phyloP scores from a whole-genome alignment of 768 basidiomycete genomes.

The Termitomyces sp. region DNA sequence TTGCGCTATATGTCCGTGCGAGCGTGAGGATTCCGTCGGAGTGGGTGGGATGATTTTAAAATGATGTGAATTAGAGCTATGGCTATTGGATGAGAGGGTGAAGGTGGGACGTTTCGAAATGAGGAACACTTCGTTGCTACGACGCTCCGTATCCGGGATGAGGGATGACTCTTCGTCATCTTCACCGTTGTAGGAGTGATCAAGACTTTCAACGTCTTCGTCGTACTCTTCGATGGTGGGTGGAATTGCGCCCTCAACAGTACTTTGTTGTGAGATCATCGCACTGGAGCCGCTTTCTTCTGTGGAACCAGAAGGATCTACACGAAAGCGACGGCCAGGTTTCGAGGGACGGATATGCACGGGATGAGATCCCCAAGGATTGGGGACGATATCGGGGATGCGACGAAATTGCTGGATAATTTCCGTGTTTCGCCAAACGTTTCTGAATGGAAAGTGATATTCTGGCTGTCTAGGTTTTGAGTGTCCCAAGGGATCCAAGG shows the following conservation, averaged over 20 bases:
- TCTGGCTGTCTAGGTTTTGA: background rate
- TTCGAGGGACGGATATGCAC: constrained; percentile 8
- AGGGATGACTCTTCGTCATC: constrained; percentile 11
- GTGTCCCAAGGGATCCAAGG: background rate
- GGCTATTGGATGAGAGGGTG: constrained; percentile 8
- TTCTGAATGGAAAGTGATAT: constrained; percentile 3
- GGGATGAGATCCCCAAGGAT: constrained; percentile 12
- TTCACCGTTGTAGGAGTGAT: background rate
- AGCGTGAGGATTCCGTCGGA: constrained; percentile 12
- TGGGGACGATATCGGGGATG: constrained; percentile 8
- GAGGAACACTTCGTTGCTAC: constrained; percentile 13
- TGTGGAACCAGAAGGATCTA: constrained; percentile 13
- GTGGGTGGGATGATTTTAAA: constrained; percentile 17
- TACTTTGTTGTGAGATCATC: background rate
- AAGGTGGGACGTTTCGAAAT: constrained; percentile 12
- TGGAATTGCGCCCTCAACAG: constrained; percentile 4
- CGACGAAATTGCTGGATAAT: constrained; percentile 11
- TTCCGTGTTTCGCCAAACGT: constrained; percentile 9
- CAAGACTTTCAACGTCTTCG: constrained; percentile 5
- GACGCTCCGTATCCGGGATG: constrained; percentile 7
- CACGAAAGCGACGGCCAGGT: constrained; percentile 13
- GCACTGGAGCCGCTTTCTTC: constrained; percentile 3
- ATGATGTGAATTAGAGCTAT: constrained; percentile 11
- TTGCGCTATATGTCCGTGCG: background rate
- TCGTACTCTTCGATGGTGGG: constrained; percentile 12